These are phyloP conservation scores for Clavaria fumosa DNA, from an alignment of 768 basidiomycete species.

Conservation along the genomic window DNA sequence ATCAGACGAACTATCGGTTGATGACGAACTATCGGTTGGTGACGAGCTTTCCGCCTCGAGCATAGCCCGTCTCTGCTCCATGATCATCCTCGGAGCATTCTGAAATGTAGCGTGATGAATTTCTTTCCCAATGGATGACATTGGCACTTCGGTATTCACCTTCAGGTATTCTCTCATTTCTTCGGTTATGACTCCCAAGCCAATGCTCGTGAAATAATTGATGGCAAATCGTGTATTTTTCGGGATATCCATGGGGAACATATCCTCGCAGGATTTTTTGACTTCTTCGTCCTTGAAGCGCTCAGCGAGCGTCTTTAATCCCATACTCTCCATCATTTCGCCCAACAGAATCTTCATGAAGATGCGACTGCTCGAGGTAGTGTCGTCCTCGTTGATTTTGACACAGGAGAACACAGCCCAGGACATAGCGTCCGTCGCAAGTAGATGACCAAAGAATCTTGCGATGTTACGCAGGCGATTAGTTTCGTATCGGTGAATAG, in stretches of 20 bases:
- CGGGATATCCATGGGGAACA: conserved; percentile 95
- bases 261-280: conserved; percentile 49
- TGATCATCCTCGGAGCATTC: conserved; percentile 86
- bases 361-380: conserved; percentile 90
- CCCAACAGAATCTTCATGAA: conserved; percentile 95
- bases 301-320: conserved; percentile 71
- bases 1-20: conserved; percentile 24
- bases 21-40: conserved; percentile 21
- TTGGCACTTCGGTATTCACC: too few species aligned
- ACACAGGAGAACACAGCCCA: conserved; percentile 78
- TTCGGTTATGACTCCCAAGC: conserved; percentile 80
- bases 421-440: conserved; percentile 75
- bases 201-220: conserved; percentile 96
- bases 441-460: conserved; percentile 87
- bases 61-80: conserved; percentile 87
- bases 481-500: conserved; percentile 97
- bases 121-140: not conserved
- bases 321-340: conserved; percentile 92
- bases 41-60: conserved; percentile 47
- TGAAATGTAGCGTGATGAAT: conserved; percentile 17
- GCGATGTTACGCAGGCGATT: conserved; percentile 96
- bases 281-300: conserved; percentile 84
- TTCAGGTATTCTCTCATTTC: conserved; percentile 95
- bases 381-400: conserved; percentile 95
- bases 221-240: conserved; percentile 94